Evolutionary conservation across 441 rosid species (phyloP).

Genomic region (Lepidium campestre): DNA sequence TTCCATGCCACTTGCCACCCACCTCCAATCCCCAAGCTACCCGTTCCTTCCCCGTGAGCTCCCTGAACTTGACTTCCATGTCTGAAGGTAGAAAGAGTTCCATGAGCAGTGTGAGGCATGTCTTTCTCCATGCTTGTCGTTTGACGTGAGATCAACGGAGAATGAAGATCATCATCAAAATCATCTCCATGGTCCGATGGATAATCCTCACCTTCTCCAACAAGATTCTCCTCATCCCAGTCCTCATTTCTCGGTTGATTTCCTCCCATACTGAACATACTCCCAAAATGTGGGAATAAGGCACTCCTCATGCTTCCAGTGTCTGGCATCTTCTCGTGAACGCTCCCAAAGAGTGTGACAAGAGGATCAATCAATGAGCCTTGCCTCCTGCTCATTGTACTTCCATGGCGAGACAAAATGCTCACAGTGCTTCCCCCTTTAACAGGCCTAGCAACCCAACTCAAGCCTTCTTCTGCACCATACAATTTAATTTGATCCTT

Average conservation of each 20-base stretch:
- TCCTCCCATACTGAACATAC: constrained; percentile 88
- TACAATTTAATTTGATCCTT: constrained; percentile 48
- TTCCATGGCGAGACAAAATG: constrained; percentile 73
- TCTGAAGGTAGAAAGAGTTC: constrained; percentile 48
- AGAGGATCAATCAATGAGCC: constrained; percentile 80
- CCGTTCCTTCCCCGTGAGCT: constrained; percentile 47
- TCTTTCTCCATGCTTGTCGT: constrained; percentile 74
- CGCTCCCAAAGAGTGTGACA: constrained; percentile 89
- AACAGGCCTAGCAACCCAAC: constrained; percentile 57
- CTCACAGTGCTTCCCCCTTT: constrained; percentile 41
- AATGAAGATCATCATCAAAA: constrained; percentile 73
- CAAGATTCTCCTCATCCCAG: constrained; percentile 83
- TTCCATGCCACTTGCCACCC: constrained; percentile 99
- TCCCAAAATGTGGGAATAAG: constrained; percentile 87
- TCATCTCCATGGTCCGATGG: constrained; percentile 66
- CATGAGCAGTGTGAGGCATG: constrained; percentile 46
- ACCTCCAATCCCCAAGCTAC: constrained; percentile 81
- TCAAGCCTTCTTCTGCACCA: constrained; percentile 44
- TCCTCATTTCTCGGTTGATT: constrained; percentile 57
- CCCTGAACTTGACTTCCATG: constrained; percentile 61
- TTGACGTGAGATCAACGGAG: constrained; percentile 94
- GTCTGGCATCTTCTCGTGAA: constrained; percentile 82
- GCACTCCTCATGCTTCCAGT: constrained; percentile 85
- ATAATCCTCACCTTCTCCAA: constrained; percentile 71
- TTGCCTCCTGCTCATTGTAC: constrained; percentile 45